Percentiles rank a stretch among this genome's conserved stretches.
These are phyloP conservation scores for Sanghuangporus sanghuang DNA, from an alignment of 1,284 basidiomycete species.

Conservation along the genomic window DNA sequence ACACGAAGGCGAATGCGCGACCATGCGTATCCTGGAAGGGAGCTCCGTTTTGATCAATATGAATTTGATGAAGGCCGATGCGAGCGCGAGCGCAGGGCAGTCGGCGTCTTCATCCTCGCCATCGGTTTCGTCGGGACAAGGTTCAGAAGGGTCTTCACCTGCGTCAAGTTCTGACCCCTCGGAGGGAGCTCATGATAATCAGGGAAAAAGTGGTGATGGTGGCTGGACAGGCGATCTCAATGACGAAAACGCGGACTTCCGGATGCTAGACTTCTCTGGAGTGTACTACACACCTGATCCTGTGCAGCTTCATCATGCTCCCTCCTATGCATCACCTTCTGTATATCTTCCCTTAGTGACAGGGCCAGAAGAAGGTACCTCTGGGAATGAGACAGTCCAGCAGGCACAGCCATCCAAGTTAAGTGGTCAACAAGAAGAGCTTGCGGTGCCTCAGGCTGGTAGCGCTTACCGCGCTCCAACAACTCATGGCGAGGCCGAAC, in stretches of 20 bases:
- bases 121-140: background rate
- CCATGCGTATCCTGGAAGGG: constrained; percentile 14
- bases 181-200: background rate
- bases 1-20: constrained; percentile 5
- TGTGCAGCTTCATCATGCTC: background rate
- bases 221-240: background rate
- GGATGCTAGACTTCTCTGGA: constrained; percentile 13
- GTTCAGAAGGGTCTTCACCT: constrained; percentile 8
- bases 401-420: background rate
- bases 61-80: background rate
- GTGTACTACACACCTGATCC: constrained; percentile 4
- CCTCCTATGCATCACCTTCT: background rate
- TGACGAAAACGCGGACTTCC: background rate
- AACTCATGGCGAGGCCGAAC: background rate
- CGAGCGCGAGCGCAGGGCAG: background rate
- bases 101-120: background rate
- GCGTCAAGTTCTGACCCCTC: constrained; percentile 6
- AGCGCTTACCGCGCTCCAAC: background rate
- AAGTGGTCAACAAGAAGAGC: background rate
- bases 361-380: background rate
- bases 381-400: background rate
- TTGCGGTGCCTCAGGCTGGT: background rate
- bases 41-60: constrained; percentile 12
- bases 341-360: background rate
- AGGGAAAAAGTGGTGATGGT: background rate